Conservation (phyloP, 1,139 yeast species). For the Yamadazyma buinensis region DNA sequence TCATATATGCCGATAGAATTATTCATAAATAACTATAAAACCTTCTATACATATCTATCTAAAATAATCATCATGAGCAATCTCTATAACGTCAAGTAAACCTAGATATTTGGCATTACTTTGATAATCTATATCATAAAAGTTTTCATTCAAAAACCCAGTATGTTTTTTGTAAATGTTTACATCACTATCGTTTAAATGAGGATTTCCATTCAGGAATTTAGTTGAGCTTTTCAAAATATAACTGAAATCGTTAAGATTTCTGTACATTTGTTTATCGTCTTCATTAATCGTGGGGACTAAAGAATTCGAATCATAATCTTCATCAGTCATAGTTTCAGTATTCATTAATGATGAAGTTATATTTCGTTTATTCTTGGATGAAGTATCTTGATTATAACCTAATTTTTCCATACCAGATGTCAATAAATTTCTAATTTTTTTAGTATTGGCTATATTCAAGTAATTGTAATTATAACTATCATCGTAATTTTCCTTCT, state of each 20-base stretch:
- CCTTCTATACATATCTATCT: too few relatives aligned
- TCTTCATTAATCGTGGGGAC: constrained; percentile 10
- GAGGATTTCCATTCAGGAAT: background rate
- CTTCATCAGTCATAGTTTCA: background rate
- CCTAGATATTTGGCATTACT: constrained; percentile 26
- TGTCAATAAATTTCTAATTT: constrained; percentile 26
- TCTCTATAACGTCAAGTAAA: constrained; percentile 19
- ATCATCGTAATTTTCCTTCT: constrained; percentile 3
- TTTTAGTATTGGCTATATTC: constrained; percentile 23
- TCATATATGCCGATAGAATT: too few relatives aligned
- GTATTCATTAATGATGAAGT: constrained; percentile 1
- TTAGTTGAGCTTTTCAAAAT: background rate
- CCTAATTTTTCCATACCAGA: constrained; percentile 33
- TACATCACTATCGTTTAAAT: background rate
- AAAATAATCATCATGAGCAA: constrained; percentile 30
- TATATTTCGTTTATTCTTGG: constrained; percentile 2
- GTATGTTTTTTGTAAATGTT: constrained; percentile 9
- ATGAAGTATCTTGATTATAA: constrained; percentile 12
- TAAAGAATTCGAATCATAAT: constrained; percentile 2
- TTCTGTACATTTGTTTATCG: constrained; percentile 10
- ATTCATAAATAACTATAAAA: too few relatives aligned
- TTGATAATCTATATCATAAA: constrained; percentile 15
- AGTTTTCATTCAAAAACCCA: constrained; percentile 7
- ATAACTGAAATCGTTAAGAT: constrained; percentile 9
- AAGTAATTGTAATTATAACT: constrained; percentile 14